Evolutionary conservation across 2,329 filamentous ascomycete genomes (phyloP).

Genomic region (Nothophoma quercina): DNA sequence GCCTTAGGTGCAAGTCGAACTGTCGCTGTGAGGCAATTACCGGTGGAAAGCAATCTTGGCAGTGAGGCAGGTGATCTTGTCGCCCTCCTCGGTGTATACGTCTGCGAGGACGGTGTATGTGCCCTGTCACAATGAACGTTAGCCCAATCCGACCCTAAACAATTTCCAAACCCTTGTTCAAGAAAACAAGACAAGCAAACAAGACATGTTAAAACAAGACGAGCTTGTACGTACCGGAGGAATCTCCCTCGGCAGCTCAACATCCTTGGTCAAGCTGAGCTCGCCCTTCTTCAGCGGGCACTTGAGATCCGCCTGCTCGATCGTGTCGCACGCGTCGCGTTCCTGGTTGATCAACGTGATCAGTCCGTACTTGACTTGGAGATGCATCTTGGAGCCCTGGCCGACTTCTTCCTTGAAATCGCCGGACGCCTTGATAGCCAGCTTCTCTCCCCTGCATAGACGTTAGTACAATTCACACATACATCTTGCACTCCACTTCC

Average conservation of each 20-base stretch:
- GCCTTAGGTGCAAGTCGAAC: constrained; percentile 14
- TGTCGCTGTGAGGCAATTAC: constrained; percentile 41
- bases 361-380: constrained; percentile 92
- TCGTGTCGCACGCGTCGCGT: constrained; percentile 87
- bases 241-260: constrained; percentile 85
- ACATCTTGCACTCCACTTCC: too few relatives aligned
- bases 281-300: constrained; percentile 87
- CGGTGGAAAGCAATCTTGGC: constrained; percentile 71
- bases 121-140: constrained; percentile 63
- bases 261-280: constrained; percentile 76
- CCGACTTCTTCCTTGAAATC: constrained; percentile 75
- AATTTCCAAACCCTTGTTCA: too few relatives aligned
- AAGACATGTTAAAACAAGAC: too few relatives aligned
- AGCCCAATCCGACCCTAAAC: too few relatives aligned
- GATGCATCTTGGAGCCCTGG: constrained; percentile 79
- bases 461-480: constrained; percentile 2
- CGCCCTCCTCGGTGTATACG: constrained; percentile 75
- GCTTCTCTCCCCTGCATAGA: constrained; percentile 71
- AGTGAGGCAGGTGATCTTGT: constrained; percentile 85
- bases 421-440: constrained; percentile 81
- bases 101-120: constrained; percentile 90
- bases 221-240: constrained; percentile 82
- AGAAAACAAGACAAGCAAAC: too few relatives aligned
- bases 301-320: constrained; percentile 84
- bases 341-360: constrained; percentile 85